Evolutionary conservation across 78 protist species (phyloP).

Genomic region (Pigoraptor vietnamica): DNA sequence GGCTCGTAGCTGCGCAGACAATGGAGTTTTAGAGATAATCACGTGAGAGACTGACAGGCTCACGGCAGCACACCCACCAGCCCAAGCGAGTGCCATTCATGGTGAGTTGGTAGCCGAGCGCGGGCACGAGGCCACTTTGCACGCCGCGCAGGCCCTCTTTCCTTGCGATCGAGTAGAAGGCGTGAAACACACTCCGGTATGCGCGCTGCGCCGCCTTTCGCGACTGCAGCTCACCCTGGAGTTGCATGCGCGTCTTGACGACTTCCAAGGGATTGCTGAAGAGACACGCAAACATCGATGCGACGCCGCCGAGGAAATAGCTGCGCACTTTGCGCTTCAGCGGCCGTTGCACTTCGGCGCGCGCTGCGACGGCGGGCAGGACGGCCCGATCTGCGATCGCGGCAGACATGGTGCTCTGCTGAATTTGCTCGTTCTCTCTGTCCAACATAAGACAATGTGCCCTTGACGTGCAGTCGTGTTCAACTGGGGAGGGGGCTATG

Average conservation of each 20-base stretch:
- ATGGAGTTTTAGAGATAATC: not conserved
- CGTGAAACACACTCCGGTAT: not conserved
- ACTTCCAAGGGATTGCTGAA: conserved; percentile 31
- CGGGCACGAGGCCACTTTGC: not conserved
- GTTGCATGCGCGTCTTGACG: conserved; percentile 25
- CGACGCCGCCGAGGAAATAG: not conserved
- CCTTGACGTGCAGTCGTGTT: too few species aligned
- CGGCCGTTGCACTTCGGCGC: not conserved
- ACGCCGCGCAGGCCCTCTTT: conserved; percentile 19
- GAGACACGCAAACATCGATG: not conserved
- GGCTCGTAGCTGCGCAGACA: not conserved
- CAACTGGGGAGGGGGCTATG: too few species aligned
- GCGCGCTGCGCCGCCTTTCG: not conserved
- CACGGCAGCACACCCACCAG: conserved; percentile 8
- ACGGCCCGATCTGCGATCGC: not conserved
- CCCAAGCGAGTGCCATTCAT: conserved; percentile 53
- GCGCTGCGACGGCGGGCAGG: not conserved
- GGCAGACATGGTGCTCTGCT: not conserved
- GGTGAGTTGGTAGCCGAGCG: not conserved
- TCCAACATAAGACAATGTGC: too few species aligned
- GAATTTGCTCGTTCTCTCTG: too few species aligned
- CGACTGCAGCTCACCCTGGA: conserved; percentile 25
- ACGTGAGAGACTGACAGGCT: not conserved
- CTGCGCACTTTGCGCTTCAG: not conserved
- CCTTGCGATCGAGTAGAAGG: not conserved